Base-by-base conservation (phyloP, 2,329 filamentous ascomycete genomes). In the Colletotrichum tamarilloi region DNA sequence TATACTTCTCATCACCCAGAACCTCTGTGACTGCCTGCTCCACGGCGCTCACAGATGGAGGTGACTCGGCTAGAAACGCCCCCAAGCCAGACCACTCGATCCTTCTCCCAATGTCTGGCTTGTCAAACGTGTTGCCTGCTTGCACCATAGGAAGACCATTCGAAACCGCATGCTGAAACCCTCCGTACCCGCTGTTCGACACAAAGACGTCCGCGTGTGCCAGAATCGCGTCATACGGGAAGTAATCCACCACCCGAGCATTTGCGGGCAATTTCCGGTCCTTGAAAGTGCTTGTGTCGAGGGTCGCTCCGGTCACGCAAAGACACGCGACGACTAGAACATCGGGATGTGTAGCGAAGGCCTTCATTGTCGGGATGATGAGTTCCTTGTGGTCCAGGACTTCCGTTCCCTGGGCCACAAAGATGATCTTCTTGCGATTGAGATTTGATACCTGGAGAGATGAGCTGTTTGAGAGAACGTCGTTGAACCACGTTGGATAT, bases 101-200 rank as follows among this genome's bases (percentile, higher is more conserved):
- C 16, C 77, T 70, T 63, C 74, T 74, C 52, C 76, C 75, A 2
- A 74, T 75, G 68, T 86, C 84, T 0, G 80, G 78, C 26, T 73
- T 73, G 60, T 85, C 84, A 46, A 82, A 82, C 28, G 78, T 80
- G 22, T 78, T 76, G 1, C 87, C 86, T 0, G 85, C 82, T 28
- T 88, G 77, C 2, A 89, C 83, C 77, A 88, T 82, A 1, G 87
- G 86, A 24, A 87, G 83, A 0, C 85, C 85, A 68, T 85, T 82
- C 35, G 82, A 80, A 3, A 87, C 77, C 3, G 82, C 82, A 67
- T 88, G 85, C 26, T 83, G 80, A 60, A 87, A 82, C 1, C 84
- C 85, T 4, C 86, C 85, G 68, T 86, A 89, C 4, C 87, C 86
- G 12, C 83, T 87, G 60, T 88, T 89, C 12, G 82, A 82, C 19